These are phyloP conservation scores for Anaeramoeba flamelloides DNA, from an alignment of 78 protist species.

Conservation along the genomic window DNA sequence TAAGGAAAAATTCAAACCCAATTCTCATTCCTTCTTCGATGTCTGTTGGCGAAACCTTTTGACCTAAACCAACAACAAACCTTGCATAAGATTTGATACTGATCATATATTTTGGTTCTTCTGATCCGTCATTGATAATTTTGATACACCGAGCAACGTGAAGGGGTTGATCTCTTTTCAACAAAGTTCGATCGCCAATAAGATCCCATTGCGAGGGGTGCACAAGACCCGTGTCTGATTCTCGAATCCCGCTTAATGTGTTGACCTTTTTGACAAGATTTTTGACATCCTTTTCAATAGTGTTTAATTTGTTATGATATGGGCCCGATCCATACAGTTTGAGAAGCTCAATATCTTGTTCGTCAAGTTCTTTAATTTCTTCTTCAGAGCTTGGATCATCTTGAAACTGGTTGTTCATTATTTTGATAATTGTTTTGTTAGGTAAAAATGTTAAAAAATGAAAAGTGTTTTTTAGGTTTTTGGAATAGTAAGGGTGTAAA, in stretches of 20 bases:
- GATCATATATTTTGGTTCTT: constrained; percentile 80
- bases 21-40: constrained; percentile 99
- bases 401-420: too few species aligned
- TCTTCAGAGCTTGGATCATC: too few species aligned
- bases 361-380: too few species aligned
- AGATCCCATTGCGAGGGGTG: constrained; percentile 94
- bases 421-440: too few species aligned
- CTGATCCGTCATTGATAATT: constrained; percentile 53
- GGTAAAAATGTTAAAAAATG: too few species aligned
- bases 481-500: too few species aligned
- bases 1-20: constrained; percentile 50
- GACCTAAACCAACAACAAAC: constrained; percentile 96
- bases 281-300: too few species aligned
- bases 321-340: too few species aligned
- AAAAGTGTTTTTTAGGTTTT: too few species aligned
- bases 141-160: constrained; percentile 93
- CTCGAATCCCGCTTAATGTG: constrained; percentile 91
- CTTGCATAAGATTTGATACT: constrained; percentile 83
- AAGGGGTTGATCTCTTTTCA: constrained; percentile 73
- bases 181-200: constrained; percentile 64
- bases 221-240: constrained; percentile 93
- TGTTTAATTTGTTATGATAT: too few species aligned
- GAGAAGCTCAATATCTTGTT: too few species aligned
- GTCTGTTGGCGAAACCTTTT: constrained; percentile 88
- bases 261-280: too few species aligned